A percentile compares a stretch with the other conserved stretches of the same genome.
phyloP scores from a whole-genome alignment of 2,329 filamentous ascomycete genomes.

The Lasiodiplodia theobromae region DNA sequence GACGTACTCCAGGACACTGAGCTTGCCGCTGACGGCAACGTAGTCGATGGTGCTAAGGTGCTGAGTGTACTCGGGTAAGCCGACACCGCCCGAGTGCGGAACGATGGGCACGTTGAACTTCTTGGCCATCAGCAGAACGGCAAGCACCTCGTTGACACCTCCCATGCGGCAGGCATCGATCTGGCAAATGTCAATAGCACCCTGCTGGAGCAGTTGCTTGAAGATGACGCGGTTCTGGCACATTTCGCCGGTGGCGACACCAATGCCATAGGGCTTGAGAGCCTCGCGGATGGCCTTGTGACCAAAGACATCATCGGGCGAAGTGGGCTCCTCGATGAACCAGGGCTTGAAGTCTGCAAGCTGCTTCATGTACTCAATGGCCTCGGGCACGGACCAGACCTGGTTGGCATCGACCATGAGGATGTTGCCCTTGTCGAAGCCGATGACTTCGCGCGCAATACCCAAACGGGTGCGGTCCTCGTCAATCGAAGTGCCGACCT shows the following conservation, averaged over 20 bases:
- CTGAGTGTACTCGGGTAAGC: conserved; percentile 91
- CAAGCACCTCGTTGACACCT: conserved; percentile 89
- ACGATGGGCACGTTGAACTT: conserved; percentile 84
- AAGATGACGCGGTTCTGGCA: conserved; percentile 94
- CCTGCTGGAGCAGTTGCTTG: conserved; percentile 84
- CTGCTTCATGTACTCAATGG: conserved; percentile 84
- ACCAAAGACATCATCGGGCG: conserved; percentile 86
- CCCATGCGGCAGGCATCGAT: conserved; percentile 90
- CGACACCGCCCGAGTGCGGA: conserved; percentile 88
- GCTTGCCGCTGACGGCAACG: conserved; percentile 81
- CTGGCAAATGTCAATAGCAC: conserved; percentile 87
- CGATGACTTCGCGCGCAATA: conserved; percentile 81
- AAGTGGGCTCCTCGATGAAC: conserved; percentile 96
- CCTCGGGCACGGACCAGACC: conserved; percentile 88
- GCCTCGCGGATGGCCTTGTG: conserved; percentile 86
- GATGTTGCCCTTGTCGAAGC: conserved; percentile 81
- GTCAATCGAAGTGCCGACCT: conserved; percentile 78
- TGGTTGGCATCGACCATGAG: conserved; percentile 96
- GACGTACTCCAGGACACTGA: conserved; percentile 86
- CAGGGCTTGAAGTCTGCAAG: conserved; percentile 85
- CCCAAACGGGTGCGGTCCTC: conserved; percentile 73
- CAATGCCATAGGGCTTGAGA: conserved; percentile 75
- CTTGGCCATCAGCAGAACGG: conserved; percentile 85
- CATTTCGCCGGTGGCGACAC: conserved; percentile 93
- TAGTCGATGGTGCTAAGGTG: conserved; percentile 94